phyloP scores from a whole-genome alignment of 257 asterid genomes.

The Nicotiana undulata region DNA sequence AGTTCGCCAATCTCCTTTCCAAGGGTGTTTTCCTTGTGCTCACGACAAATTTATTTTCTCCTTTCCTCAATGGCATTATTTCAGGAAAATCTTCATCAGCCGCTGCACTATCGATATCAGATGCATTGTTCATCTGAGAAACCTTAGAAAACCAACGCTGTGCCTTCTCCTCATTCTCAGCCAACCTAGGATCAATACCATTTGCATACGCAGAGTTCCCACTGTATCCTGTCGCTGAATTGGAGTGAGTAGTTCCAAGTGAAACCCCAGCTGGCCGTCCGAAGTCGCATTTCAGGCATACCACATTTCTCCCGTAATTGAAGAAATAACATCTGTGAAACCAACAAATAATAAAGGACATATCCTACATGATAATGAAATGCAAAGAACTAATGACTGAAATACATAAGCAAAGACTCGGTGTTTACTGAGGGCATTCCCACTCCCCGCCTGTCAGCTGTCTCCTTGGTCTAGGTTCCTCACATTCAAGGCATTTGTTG shows the following conservation, averaged over 20 bases:
- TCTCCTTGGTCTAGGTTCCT: slow-evolving; percentile 64
- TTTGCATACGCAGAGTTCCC: slow-evolving; percentile 13
- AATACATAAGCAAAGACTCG: slow-evolving; percentile 6
- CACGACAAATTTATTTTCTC: slow-evolving; percentile 28
- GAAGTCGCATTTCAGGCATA: slow-evolving; percentile 79
- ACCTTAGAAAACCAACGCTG: slow-evolving; percentile 26
- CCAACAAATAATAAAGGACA: neutral
- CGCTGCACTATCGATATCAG: slow-evolving; percentile 17
- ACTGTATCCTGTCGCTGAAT: slow-evolving; percentile 17
- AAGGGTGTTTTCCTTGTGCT: slow-evolving; percentile 36
- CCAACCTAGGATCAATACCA: slow-evolving; percentile 16
- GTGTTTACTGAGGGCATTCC: slow-evolving; percentile 90
- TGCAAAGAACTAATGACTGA: neutral
- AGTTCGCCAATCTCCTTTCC: slow-evolving; percentile 22
- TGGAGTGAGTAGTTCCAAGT: slow-evolving; percentile 22
- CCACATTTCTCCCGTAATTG: slow-evolving; percentile 68
- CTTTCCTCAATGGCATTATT: slow-evolving; percentile 27
- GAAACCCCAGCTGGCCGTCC: slow-evolving; percentile 48
- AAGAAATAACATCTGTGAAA: slow-evolving; percentile 64
- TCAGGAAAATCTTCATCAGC: slow-evolving; percentile 32
- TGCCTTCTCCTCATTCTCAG: slow-evolving; percentile 33
- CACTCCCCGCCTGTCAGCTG: slow-evolving; percentile 84
- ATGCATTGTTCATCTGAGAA: slow-evolving; percentile 19
- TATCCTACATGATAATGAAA: neutral
- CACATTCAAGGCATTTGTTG: slow-evolving; percentile 81